Evolutionary conservation across 2,329 filamentous ascomycete species (phyloP).

Genomic region (Colletotrichum aenigma): DNA sequence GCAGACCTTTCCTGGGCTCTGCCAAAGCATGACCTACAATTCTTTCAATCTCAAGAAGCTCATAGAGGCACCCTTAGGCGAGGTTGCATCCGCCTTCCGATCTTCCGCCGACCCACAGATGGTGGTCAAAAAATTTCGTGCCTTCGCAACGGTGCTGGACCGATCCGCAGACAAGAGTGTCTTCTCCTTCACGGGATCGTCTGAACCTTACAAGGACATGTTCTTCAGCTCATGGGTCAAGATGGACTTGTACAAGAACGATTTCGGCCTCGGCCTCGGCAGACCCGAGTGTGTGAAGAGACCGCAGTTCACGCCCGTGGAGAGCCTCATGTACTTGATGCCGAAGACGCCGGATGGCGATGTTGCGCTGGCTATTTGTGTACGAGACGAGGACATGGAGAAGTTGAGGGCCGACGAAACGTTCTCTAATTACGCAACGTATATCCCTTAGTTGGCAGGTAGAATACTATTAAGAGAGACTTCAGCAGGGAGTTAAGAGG

Average conservation of each 20-base stretch:
- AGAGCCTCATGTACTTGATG: constrained; percentile 55
- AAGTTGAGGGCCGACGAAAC: constrained; percentile 44
- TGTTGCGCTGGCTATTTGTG: constrained; percentile 46
- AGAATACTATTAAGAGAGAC: neutral
- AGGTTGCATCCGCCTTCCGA: constrained; percentile 35
- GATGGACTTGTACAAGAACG: constrained; percentile 44
- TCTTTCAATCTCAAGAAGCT: constrained; percentile 31
- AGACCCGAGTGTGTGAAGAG: constrained; percentile 50
- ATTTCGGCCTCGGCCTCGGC: constrained; percentile 53
- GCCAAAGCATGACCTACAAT: constrained; percentile 51
- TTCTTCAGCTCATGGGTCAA: constrained; percentile 61
- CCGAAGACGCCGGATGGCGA: constrained; percentile 46
- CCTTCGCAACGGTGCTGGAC: constrained; percentile 43
- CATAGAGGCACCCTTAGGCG: constrained; percentile 22
- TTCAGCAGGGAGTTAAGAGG: rapidly evolving
- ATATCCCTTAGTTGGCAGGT: constrained; percentile 23
- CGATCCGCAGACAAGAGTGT: constrained; percentile 36
- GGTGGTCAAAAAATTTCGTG: constrained; percentile 38
- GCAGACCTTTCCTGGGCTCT: constrained; percentile 49
- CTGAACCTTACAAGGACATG: constrained; percentile 45
- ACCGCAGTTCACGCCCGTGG: constrained; percentile 48
- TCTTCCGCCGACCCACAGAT: constrained; percentile 37
- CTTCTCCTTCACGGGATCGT: constrained; percentile 35
- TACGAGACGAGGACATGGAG: constrained; percentile 52
- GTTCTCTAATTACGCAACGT: constrained; percentile 41